Conservation (phyloP, 345 rosid genomes). For the Punica granatum region DNA sequence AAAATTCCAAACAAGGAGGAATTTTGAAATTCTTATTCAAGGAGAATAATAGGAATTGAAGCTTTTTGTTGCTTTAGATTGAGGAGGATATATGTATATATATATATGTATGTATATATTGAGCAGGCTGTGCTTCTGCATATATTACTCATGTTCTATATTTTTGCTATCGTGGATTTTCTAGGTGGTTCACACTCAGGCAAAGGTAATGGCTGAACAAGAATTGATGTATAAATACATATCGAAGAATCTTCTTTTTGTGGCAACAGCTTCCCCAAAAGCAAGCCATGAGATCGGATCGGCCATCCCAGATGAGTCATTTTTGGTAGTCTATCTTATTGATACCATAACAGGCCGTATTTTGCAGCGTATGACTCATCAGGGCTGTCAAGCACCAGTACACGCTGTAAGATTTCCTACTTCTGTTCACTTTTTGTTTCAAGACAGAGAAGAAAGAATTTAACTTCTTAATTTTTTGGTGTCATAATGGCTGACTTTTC, state of each 20-base stretch:
- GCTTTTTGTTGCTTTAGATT: not conserved
- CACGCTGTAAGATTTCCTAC: slow-evolving; percentile 57
- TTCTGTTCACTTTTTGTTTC: slow-evolving; percentile 8
- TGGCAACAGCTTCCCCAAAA: slow-evolving; percentile 87
- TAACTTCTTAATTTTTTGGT: not conserved
- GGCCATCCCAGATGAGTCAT: slow-evolving; percentile 84
- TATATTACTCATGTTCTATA: not conserved
- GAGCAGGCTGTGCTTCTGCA: slow-evolving; percentile 5
- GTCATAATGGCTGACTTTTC: slow-evolving; percentile 8
- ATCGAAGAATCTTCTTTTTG: slow-evolving; percentile 80
- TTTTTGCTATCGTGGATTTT: slow-evolving; percentile 3
- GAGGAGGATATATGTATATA: not conserved
- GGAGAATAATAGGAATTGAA: not conserved
- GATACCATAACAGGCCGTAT: slow-evolving; percentile 91
- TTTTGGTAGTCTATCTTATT: slow-evolving; percentile 71
- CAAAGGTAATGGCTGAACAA: slow-evolving; percentile 78
- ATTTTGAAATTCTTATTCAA: not conserved
- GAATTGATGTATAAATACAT: slow-evolving; percentile 87
- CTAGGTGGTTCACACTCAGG: slow-evolving; percentile 97
- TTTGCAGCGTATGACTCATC: slow-evolving; percentile 87
- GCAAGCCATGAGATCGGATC: slow-evolving; percentile 81
- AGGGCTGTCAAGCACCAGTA: slow-evolving; percentile 92
- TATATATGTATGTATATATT: not conserved
- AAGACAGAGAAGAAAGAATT: not conserved
- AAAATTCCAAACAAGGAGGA: not conserved